Percentiles rank a stretch among this genome's conserved stretches.
These are phyloP conservation scores for Monosporascus sp. DNA, from an alignment of 2,329 filamentous ascomycete species.

Conservation along the genomic window DNA sequence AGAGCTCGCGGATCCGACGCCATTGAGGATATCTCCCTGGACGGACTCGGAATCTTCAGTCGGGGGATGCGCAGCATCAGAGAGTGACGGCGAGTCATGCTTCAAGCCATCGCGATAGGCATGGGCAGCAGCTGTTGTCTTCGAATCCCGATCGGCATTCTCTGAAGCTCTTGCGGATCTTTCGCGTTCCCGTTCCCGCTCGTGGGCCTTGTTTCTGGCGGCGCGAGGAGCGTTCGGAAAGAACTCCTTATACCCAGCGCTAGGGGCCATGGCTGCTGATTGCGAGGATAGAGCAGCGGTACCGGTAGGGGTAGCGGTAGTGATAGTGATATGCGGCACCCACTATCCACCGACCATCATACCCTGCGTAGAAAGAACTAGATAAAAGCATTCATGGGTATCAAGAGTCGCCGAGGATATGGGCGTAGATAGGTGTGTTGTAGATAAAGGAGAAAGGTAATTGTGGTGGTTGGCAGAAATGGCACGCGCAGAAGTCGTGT, in stretches of 20 bases:
- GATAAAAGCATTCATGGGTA: constrained; percentile 32
- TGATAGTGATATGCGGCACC: constrained; percentile 36
- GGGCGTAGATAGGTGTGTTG: constrained; percentile 15
- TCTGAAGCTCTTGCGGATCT: constrained; percentile 36
- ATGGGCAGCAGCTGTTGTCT: constrained; percentile 21
- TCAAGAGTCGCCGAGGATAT: constrained; percentile 6
- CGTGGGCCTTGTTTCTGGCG: constrained; percentile 51
- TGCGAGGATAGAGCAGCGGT: constrained; percentile 25
- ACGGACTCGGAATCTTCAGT: constrained; percentile 54
- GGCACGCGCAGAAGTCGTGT: constrained; percentile 25
- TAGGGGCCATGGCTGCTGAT: constrained; percentile 63
- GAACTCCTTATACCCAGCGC: constrained; percentile 82
- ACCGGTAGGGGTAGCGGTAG: not conserved
- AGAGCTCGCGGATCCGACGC: constrained; percentile 67
- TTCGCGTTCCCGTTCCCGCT: constrained; percentile 59
- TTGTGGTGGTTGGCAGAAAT: constrained; percentile 8
- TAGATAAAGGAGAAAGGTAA: constrained; percentile 9
- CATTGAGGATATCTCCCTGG: constrained; percentile 63
- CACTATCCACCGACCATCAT: constrained; percentile 52
- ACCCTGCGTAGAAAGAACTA: constrained; percentile 33
- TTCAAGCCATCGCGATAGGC: constrained; percentile 27
- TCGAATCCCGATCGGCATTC: constrained; percentile 20
- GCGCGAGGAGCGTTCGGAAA: constrained; percentile 73
- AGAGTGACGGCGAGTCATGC: constrained; percentile 23
- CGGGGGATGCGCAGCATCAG: constrained; percentile 31